Base-by-base conservation (phyloP, 371 early-diverging fungal species). In the Syncephalastrum sp. region DNA sequence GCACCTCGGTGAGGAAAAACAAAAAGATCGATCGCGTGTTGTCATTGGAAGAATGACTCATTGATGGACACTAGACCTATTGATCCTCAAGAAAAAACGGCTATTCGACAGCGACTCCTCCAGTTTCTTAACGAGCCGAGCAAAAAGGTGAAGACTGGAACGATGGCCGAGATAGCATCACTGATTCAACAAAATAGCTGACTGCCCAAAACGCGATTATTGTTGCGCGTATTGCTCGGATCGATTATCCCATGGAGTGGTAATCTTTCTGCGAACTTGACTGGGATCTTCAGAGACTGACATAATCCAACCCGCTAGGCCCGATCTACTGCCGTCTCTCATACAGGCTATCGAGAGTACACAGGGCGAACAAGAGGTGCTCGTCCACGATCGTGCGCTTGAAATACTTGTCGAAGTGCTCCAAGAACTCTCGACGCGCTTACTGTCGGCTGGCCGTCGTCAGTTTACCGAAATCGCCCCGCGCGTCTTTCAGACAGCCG, bases 171-270 rank as follows among this genome's bases (percentile, higher is more conserved):
- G 38, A 8, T 33, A 33, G 10, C 7, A 33, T 33, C 38, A 33
- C 38, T 33, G 38, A 33, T 33, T 13, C 27, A 50, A 24, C 6
- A 6, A 25, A n/a, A 33, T 68, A 91, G 88, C 77, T 92, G n/a
- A 83, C 88, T 27, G 72, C 81, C 10, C 89, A 87, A 47, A 88
- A 87, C 64, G 85, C 88, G n/a, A 84, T 91, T 1, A 73, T 87
- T 52, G 79, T 83, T 4, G 72, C 93, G 43, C 87, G 90, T 60
- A 88, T 94, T 59, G 91, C 92, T 12, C 71, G 92, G 44, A 50
- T 87, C 33, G 94, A 94, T 69, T 92, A 77, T 68, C 94, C 94
- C 12, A 65, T 75, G 59, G 89, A 92, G 59, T 94, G 94, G 91
- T 91, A 61, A 51, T 65, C 51, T 65, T 33, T 15, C 53, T 4